Conservation (phyloP, 2,329 filamentous ascomycete genomes). For the Capronia epimyces region DNA sequence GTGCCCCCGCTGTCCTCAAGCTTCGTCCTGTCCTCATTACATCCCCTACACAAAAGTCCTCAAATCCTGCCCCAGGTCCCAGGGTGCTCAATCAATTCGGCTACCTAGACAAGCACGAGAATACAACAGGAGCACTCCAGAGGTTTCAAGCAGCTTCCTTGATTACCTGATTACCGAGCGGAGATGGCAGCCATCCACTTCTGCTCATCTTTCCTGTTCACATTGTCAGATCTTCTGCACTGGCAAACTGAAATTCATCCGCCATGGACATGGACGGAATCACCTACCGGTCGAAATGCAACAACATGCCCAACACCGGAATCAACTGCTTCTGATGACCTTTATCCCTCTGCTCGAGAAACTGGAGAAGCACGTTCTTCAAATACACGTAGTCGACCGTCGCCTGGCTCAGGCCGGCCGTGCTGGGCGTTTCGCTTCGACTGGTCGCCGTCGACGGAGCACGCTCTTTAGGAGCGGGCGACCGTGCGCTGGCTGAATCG, state of each 20-base stretch:
- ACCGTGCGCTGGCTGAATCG: slow-evolving; percentile 42
- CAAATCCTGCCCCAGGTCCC: no score
- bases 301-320: slow-evolving; percentile 59
- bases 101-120: no score
- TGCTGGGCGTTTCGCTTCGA: slow-evolving; percentile 37
- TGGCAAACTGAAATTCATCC: background rate
- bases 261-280: slow-evolving; percentile 9
- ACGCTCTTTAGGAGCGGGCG: slow-evolving; percentile 43
- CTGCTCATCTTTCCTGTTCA: slow-evolving; percentile 64
- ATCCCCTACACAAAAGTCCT: no score
- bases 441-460: slow-evolving; percentile 32
- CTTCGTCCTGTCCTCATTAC: no score
- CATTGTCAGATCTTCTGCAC: background rate
- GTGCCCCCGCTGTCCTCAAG: no score
- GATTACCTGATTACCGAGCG: no score
- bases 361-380: slow-evolving; percentile 62
- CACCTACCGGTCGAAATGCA: slow-evolving; percentile 59
- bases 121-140: no score
- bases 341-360: slow-evolving; percentile 62
- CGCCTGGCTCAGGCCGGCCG: slow-evolving; percentile 25
- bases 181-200: slow-evolving; percentile 76
- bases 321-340: slow-evolving; percentile 63
- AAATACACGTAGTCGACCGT: slow-evolving; percentile 58
- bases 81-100: no score
- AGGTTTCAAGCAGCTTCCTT: no score